A percentile compares a stretch with the other conserved stretches of the same genome.
These are phyloP conservation scores for Clitopilus hobsonii DNA, from an alignment of 768 basidiomycete species.

Conservation along the genomic window DNA sequence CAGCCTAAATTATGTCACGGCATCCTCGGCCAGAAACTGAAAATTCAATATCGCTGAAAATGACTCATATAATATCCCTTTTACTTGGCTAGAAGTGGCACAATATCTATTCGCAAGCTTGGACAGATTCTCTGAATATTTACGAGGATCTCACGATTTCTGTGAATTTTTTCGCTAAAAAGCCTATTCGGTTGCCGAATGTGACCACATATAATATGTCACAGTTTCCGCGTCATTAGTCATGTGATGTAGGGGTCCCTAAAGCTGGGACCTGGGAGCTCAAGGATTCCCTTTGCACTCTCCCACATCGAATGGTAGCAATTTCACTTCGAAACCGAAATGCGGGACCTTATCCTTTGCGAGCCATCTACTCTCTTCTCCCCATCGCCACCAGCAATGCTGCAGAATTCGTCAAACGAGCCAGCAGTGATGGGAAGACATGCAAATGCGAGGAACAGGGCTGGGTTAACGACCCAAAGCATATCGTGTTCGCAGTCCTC, in stretches of 20 bases:
- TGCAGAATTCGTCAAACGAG: conserved; percentile 24
- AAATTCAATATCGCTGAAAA: background rate
- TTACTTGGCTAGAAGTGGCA: too few species aligned
- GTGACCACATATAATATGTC: background rate
- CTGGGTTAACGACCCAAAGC: conserved; percentile 23
- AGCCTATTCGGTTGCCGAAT: background rate
- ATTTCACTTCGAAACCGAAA: conserved; percentile 29
- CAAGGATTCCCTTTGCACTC: background rate
- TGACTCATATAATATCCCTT: background rate
- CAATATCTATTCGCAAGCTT: background rate
- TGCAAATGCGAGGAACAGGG: conserved; percentile 22
- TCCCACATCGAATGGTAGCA: conserved; percentile 37
- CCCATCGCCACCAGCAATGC: conserved; percentile 43
- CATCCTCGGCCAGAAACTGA: background rate
- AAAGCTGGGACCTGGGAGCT: background rate
- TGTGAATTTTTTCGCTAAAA: background rate
- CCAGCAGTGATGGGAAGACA: conserved; percentile 10
- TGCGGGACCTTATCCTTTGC: conserved; percentile 32
- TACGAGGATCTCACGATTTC: background rate
- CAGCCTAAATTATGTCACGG: background rate
- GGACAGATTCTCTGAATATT: background rate
- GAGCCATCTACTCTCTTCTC: conserved; percentile 38
- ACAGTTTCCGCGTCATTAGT: background rate
- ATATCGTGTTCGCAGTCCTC: conserved; percentile 45
- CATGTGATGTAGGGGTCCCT: background rate